Base-by-base conservation (phyloP, 768 basidiomycete species). In the Clathrus columnatus region DNA sequence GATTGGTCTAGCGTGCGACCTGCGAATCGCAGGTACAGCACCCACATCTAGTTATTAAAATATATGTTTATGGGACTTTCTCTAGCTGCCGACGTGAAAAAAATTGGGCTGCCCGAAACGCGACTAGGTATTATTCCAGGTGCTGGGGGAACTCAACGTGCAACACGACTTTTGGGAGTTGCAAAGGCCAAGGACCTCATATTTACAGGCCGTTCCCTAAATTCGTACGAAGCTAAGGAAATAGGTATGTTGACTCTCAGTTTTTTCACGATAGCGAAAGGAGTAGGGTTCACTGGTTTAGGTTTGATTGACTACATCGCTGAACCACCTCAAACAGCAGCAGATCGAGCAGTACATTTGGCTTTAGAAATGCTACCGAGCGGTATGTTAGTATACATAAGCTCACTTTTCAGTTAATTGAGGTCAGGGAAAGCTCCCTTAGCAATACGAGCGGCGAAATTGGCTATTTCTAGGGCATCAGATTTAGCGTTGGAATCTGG, bases 61-160 rank as follows among this genome's bases (percentile, higher is more conserved):
- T 42, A 36, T 4, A 23, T 51, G 17, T 43, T 53, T 24, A 30
- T 45, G 6, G 7, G 16, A 32, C 7, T 21, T 20, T 10, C 32
- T 36, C 10, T 61, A 88, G 85, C 77, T 1, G 73, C 78, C 59
- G 65, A 69, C 52, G 91, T 90, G 42, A 83, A 84, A 51, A 92
- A 91, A 70, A 86, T 97, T 48, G 91, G 92, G 6, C 72, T 97
- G 7, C 91, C 93, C 1, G 91, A 94, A 66, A 85, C 76, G 6
- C 70, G 73, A 28, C 71, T 82, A 54, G 91, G 83, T 7, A 93
- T 94, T 54, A 94, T 94, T 45, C 91, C 91, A 16, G 91, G 91
- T 47, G 91, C 90, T 20, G 91, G 91, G 3, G 91, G 91, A 5
- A 93, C 91, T 0, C 91, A 94, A 62, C 79, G 91, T 26, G 79